These are phyloP conservation scores for Saposhnikovia divaricata DNA, from an alignment of 129 eudicot genomes.

Conservation along the genomic window DNA sequence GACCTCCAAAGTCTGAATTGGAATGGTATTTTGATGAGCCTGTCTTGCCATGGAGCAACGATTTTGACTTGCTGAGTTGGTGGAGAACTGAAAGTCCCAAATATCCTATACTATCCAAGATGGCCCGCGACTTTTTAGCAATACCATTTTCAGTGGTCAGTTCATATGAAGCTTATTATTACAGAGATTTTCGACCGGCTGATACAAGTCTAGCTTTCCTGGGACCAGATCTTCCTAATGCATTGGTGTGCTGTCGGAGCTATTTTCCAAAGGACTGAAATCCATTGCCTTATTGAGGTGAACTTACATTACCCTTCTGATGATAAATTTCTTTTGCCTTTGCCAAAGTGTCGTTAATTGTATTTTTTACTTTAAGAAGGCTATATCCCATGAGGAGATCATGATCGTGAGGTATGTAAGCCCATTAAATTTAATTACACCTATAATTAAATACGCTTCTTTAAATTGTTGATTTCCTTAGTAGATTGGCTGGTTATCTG, in stretches of 20 bases:
- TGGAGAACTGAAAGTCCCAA: slow-evolving; percentile 25
- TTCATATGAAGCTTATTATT: slow-evolving; percentile 16
- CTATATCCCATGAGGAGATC: background rate
- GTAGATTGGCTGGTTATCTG: background rate
- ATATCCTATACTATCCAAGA: slow-evolving; percentile 27
- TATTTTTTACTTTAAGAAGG: background rate
- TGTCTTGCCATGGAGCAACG: slow-evolving; percentile 22
- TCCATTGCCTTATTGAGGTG: background rate
- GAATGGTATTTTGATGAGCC: slow-evolving; percentile 29
- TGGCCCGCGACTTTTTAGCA: slow-evolving; percentile 34
- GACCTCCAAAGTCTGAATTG: slow-evolving; percentile 24
- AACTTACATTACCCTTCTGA: background rate
- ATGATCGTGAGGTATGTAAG: background rate
- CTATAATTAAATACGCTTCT: background rate
- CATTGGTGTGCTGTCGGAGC: slow-evolving; percentile 25
- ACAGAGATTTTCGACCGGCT: slow-evolving; percentile 4
- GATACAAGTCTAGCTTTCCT: background rate
- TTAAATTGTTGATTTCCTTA: background rate
- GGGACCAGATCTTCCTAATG: slow-evolving; percentile 13
- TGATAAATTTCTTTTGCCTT: background rate
- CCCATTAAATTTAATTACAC: background rate
- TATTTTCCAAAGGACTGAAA: slow-evolving; percentile 6
- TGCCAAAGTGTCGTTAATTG: background rate
- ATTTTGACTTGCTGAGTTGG: slow-evolving; percentile 24
- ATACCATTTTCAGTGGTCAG: slow-evolving; percentile 26